Conservation (phyloP, 78 protist genomes). For the Emiliania huxleyi region DNA sequence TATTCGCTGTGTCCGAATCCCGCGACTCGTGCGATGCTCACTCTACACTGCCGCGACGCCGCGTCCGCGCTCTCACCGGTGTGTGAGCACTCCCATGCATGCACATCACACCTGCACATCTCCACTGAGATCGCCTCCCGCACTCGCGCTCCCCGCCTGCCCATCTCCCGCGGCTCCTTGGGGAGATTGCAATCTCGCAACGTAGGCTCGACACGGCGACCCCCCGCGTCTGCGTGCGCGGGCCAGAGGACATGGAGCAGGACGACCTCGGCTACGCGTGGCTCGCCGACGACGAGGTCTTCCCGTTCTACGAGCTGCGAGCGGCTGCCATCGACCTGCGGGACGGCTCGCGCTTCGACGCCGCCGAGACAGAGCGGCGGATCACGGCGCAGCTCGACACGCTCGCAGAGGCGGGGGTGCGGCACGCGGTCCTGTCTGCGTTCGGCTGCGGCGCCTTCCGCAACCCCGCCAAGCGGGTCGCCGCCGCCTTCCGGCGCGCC, state of each 20-base stretch:
- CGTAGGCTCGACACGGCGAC: background rate
- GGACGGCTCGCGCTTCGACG: background rate
- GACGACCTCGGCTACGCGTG: background rate
- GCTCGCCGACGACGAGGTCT: background rate
- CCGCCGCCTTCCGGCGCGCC: background rate
- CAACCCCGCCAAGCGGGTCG: background rate
- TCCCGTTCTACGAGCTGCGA: background rate
- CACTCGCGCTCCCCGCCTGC: no score
- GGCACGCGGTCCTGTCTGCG: background rate
- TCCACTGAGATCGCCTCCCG: no score
- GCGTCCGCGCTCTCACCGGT: no score
- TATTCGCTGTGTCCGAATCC: no score
- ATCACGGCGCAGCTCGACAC: background rate
- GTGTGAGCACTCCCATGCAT: no score
- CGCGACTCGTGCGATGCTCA: no score
- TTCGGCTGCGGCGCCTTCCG: slow-evolving; percentile 20
- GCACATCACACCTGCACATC: no score
- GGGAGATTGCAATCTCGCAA: no score
- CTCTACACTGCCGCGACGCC: no score
- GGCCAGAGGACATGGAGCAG: background rate
- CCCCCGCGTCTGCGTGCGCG: slow-evolving; percentile 1
- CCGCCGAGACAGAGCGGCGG: background rate
- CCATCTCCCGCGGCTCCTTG: no score
- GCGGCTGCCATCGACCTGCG: background rate
- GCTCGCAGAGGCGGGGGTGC: background rate